Evolutionary conservation across 805 yeast species (phyloP), one percentile per base, ranked within the genome.

Genomic region (Nakazawaea pomicola): DNA sequence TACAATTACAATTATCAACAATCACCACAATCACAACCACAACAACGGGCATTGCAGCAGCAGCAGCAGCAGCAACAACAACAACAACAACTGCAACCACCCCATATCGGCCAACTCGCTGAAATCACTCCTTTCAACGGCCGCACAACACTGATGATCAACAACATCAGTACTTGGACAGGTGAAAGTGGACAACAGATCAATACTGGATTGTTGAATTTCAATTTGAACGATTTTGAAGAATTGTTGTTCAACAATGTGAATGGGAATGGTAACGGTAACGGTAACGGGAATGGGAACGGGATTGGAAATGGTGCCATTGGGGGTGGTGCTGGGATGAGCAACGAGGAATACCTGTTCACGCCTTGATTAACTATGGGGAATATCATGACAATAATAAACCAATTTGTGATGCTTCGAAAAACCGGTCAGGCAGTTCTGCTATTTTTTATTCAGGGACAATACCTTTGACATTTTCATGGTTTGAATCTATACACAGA

Each of bases 121-220:
- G 62, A 60, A 29, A 47, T 56, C 23, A 45, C 59, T 30, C 65
- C 65, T 20, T 61, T 63, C 48, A 64, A 57, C 23, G 74, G 71
- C 11, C 67, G 80, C 19, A 72, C 81, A 1, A 76, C 74, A 30
- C 70, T 70, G 24, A 77, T 77, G 83, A 77, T 77, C 50, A 75
- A 66, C 51, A 75, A 76, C 49, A 77, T 77, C 28, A 74, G 80
- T 0, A 72, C 70, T 1, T 77, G 83, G 83, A 76, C 81, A 0
- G 75, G 71, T 15, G 70, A 67, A 44, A 58, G 64, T 25, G 71
- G 70, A 27, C 70, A 63, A 42, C 67, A 62, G 45, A 56, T 62
- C 11, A 64, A 60, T 41, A 58, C 64, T 3, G 64, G 67, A 2
- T 46, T 60, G 23, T 54, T 52, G 12, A 54, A 29, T 33, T 42